A percentile compares a stretch with the other conserved stretches of the same genome.
Conservation (phyloP, 2,329 filamentous ascomycete species). For the Ophioceras dolichostomum region DNA sequence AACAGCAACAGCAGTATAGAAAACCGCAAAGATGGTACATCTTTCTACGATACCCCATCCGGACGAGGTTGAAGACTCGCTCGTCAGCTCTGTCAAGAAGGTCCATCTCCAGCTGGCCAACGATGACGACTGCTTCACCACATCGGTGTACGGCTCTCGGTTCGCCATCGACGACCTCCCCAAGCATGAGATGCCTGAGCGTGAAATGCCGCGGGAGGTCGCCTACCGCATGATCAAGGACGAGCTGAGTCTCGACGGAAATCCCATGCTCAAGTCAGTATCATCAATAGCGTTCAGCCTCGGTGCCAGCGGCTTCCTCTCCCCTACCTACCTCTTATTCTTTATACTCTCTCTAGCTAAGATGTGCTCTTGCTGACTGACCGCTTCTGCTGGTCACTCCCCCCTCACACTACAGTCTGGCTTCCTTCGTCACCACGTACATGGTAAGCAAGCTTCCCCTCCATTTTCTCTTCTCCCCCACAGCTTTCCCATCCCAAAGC, state of each 20-base stretch:
- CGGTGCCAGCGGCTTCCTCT: no score
- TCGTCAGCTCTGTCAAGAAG: constrained; percentile 25
- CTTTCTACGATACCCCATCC: constrained; percentile 21
- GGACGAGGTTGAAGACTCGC: constrained; percentile 13
- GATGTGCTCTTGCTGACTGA: no score
- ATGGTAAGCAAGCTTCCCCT: constrained; percentile 48
- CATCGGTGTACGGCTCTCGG: constrained; percentile 77
- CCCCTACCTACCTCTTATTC: no score
- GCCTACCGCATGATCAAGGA: constrained; percentile 98
- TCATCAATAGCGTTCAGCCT: no score
- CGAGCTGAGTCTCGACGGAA: constrained; percentile 81
- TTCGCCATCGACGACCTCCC: constrained; percentile 77
- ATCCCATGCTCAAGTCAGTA: constrained; percentile 69
- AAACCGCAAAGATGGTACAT: constrained; percentile 2
- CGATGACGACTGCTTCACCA: constrained; percentile 49
- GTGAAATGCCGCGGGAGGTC: constrained; percentile 80
- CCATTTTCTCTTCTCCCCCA: no score
- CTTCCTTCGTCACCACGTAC: constrained; percentile 91
- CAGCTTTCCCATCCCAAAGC: no score
- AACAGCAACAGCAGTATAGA: no score
- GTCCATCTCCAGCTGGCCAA: constrained; percentile 34
- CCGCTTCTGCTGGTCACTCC: neutral
- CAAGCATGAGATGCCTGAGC: constrained; percentile 73
- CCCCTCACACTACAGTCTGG: constrained; percentile 43
- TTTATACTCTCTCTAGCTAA: no score